A percentile compares a stretch with the other conserved stretches of the same genome.
phyloP scores from a whole-genome alignment of 1,284 basidiomycete genomes.

The Tetrapyrgos nigripes region DNA sequence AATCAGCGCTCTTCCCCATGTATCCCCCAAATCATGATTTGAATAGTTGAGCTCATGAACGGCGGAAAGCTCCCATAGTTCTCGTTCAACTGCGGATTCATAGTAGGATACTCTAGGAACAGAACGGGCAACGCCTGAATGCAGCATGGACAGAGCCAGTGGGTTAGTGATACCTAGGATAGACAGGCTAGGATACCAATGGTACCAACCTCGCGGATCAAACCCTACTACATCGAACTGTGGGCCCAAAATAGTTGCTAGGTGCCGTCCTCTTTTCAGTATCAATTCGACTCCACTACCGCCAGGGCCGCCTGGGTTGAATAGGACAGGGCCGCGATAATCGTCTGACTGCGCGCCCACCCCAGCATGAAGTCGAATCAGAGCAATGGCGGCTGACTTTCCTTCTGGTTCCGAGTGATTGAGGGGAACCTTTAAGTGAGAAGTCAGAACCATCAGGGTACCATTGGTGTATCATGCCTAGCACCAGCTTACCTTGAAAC shows the following conservation, averaged over 20 bases:
- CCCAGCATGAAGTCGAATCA: constrained; percentile 29
- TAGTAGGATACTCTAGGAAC: constrained; percentile 22
- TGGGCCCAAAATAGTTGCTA: constrained; percentile 25
- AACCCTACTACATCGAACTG: constrained; percentile 40
- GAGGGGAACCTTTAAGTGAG: constrained; percentile 31
- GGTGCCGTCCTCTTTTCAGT: not conserved
- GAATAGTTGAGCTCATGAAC: constrained; percentile 20
- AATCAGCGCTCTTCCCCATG: constrained; percentile 23
- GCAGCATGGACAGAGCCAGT: not conserved
- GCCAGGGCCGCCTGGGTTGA: constrained; percentile 42
- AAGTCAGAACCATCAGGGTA: not conserved
- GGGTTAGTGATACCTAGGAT: not conserved
- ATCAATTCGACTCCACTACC: constrained; percentile 33
- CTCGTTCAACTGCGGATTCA: constrained; percentile 13
- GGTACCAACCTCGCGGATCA: constrained; percentile 34
- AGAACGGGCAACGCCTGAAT: constrained; percentile 20
- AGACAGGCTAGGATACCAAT: too few species aligned
- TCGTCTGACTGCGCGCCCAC: constrained; percentile 22
- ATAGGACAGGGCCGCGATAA: constrained; percentile 38
- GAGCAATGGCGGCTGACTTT: constrained; percentile 32
- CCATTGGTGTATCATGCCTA: not conserved
- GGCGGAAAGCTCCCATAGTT: not conserved
- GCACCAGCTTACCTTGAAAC: constrained; percentile 8
- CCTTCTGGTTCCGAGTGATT: constrained; percentile 33
- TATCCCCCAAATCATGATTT: constrained; percentile 18